Conservation (phyloP, 768 basidiomycete species). For the Macrolepiota fuliginosa region DNA sequence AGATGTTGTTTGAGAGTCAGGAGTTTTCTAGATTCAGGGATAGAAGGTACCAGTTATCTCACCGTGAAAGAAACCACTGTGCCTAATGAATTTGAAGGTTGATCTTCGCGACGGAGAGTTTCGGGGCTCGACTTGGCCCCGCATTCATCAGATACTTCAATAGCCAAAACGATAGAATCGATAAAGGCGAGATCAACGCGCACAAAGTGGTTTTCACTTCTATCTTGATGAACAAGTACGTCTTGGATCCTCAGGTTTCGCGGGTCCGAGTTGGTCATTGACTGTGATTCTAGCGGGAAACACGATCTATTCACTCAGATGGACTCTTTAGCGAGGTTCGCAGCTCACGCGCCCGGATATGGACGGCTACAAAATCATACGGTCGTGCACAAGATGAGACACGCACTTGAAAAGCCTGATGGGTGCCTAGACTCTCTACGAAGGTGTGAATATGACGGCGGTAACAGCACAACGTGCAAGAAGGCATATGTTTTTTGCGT, state of each 20-base stretch:
- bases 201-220: slow-evolving; percentile 4
- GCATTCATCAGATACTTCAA: neutral
- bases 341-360: slow-evolving; percentile 4
- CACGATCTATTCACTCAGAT: slow-evolving; percentile 7
- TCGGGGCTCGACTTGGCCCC: slow-evolving; percentile 4
- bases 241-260: neutral
- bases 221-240: slow-evolving; percentile 7
- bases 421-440: slow-evolving; percentile 1
- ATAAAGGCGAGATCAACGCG: neutral
- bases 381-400: neutral
- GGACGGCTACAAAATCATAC: slow-evolving; percentile 7
- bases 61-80: neutral
- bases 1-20: slow-evolving; percentile 1
- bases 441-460: neutral
- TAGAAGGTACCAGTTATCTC: neutral
- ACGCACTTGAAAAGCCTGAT: neutral
- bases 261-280: neutral
- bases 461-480: too few relatives aligned
- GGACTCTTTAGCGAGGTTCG: slow-evolving; percentile 1
- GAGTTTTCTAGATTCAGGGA: slow-evolving; percentile 2
- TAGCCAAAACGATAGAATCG: slow-evolving; percentile 2
- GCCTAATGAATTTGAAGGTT: neutral
- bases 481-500: neutral
- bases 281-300: neutral
- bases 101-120: slow-evolving; percentile 8